Evolutionary conservation across 1,284 basidiomycete species (phyloP), one percentile per base, ranked within the genome.

Genomic region (Coriolopsis trogii): DNA sequence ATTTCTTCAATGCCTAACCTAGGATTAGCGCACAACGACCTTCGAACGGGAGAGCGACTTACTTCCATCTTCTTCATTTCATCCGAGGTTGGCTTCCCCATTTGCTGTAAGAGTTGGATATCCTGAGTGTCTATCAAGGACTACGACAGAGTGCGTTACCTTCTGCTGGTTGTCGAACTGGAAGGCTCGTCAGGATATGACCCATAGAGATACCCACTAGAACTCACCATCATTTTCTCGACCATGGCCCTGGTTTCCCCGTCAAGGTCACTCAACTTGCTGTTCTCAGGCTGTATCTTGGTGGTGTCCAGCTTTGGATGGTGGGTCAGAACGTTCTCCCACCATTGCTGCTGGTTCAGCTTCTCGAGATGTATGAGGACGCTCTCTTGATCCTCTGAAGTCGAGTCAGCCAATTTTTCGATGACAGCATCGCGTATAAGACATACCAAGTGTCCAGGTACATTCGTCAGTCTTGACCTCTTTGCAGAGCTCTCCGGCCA

Each of bases 141-240:
- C 16, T 51, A 20, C 41, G 41, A 46, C 41, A 41, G 3, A 38
- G 29, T 1, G 36, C 39, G 47, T 21, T 66, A 90, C 93, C 80
- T 94, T 97, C 72, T 98, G 96, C 66, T 95, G 91, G 65, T 98
- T 98, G 70, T 99, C 97, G 63, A 95, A 98, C 47, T 46, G 25
- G 42, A 38, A 24, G 25, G n/a, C 38, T 7, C 42, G 38, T 40
- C 51, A 57, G 54, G 21, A 51, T n/a, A 31, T 36, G 33, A 8
- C 30, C 37, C 47, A 46, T 63, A 41, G 61, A 47, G 43, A 29
- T 39, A 20, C 49, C 26, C 16, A 21, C 26, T 3, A 9, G 15
- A 33, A 67, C 89, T 63, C 73, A 95, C 95, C 96, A 99, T 99
- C 97, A 99, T 99, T 77, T 99, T 99, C 73, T 99, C 97, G 0